These are phyloP conservation scores for Fusarium sp. DNA, from an alignment of 2,329 filamentous ascomycete species.

Conservation along the genomic window DNA sequence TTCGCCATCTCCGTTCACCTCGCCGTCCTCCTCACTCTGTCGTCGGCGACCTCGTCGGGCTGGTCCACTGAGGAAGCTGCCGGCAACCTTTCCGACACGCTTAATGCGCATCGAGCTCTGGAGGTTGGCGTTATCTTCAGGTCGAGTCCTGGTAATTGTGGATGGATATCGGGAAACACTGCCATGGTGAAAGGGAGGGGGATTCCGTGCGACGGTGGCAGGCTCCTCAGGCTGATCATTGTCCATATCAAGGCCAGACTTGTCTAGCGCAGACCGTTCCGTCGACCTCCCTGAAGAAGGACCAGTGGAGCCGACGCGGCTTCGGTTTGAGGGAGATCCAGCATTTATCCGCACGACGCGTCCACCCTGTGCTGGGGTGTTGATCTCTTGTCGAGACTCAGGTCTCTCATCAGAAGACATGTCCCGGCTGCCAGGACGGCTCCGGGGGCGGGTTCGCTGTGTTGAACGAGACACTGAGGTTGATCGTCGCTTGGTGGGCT, in stretches of 20 bases:
- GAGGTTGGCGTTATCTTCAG: slow-evolving; percentile 69
- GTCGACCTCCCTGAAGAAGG: slow-evolving; percentile 50
- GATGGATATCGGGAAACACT: slow-evolving; percentile 63
- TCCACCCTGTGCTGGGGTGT: slow-evolving; percentile 61
- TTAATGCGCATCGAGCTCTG: slow-evolving; percentile 81
- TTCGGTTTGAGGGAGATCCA: slow-evolving; percentile 58
- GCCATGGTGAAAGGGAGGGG: slow-evolving; percentile 56
- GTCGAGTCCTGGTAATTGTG: slow-evolving; percentile 58
- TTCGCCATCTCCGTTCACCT: slow-evolving; percentile 55
- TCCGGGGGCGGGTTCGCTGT: slow-evolving; percentile 46
- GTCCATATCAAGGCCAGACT: slow-evolving; percentile 53
- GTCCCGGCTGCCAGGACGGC: slow-evolving; percentile 54
- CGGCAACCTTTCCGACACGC: slow-evolving; percentile 75
- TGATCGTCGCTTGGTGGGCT: slow-evolving; percentile 56
- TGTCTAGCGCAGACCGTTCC: slow-evolving; percentile 48
- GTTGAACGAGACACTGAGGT: slow-evolving; percentile 57
- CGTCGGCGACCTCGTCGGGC: slow-evolving; percentile 74
- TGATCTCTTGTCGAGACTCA: slow-evolving; percentile 53
- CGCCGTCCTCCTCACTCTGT: slow-evolving; percentile 61
- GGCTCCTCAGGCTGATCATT: slow-evolving; percentile 59
- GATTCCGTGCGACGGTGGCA: slow-evolving; percentile 58
- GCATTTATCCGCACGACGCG: slow-evolving; percentile 64
- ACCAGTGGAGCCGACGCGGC: slow-evolving; percentile 49
- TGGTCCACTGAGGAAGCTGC: slow-evolving; percentile 80
- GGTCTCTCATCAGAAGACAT: slow-evolving; percentile 52